These are phyloP conservation scores for Cytospora mali DNA, from an alignment of 2,329 filamentous ascomycete species.

Conservation along the genomic window DNA sequence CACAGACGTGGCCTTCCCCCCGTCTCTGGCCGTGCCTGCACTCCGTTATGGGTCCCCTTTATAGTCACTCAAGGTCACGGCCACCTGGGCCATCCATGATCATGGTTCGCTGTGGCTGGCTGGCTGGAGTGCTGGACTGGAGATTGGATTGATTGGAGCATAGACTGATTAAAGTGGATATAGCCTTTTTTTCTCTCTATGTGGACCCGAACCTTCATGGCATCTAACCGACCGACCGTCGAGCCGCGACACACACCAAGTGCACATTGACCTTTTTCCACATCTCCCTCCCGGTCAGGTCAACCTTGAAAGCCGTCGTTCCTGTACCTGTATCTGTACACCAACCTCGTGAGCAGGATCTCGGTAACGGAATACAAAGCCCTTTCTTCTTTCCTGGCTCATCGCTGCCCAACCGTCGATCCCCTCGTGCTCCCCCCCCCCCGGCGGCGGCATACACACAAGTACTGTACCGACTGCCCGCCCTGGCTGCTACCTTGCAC, in stretches of 20 bases:
- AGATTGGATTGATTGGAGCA: constrained; percentile 13
- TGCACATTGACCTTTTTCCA: constrained; percentile 6
- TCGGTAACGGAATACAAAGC: constrained; percentile 3
- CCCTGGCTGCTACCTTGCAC: constrained; percentile 18
- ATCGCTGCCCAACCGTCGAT: constrained; percentile 45
- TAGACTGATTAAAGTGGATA: constrained; percentile 3
- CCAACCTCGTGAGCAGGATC: constrained; percentile 14
- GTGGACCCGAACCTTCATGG: constrained; percentile 6
- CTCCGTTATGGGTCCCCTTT: too few species aligned
- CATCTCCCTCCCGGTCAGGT: neutral
- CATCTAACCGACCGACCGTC: constrained; percentile 12
- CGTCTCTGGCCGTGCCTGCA: neutral
- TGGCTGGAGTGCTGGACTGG: constrained; percentile 4
- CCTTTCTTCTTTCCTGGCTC: constrained; percentile 20
- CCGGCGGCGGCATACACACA: constrained; percentile 7
- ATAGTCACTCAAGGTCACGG: too few species aligned
- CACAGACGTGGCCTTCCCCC: neutral
- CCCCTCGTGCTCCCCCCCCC: constrained; percentile 31
- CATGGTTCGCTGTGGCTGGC: constrained; percentile 8
- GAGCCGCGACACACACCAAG: constrained; percentile 6
- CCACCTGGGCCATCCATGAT: constrained; percentile 1
- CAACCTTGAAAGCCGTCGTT: constrained; percentile 2
- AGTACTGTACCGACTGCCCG: too few species aligned
- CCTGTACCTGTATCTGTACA: constrained; percentile 1
- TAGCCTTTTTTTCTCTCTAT: neutral